These are phyloP conservation scores for Lactifluus volemus DNA, from an alignment of 768 basidiomycete species.

Conservation along the genomic window DNA sequence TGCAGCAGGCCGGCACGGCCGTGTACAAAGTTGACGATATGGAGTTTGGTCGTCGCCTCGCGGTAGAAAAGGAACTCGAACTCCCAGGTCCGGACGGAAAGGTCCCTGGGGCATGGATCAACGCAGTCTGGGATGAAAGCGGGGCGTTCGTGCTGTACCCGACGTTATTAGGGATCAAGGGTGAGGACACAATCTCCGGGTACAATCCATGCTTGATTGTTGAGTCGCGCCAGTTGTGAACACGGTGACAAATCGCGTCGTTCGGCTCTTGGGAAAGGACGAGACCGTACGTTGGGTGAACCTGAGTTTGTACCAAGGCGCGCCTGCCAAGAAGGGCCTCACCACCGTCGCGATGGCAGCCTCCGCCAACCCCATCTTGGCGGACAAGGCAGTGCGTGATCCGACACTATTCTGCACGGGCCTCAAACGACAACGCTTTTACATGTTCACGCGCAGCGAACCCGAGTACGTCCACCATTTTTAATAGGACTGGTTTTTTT, in stretches of 20 bases:
- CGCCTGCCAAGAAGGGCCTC: conserved; percentile 77
- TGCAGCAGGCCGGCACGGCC: conserved; percentile 97
- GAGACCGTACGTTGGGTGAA: conserved; percentile 89
- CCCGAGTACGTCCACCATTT: conserved; percentile 52
- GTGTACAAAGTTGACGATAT: conserved; percentile 93
- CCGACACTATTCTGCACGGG: conserved; percentile 91
- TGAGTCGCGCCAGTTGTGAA: conserved; percentile 65
- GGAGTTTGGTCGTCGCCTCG: conserved; percentile 98
- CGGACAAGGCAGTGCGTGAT: conserved; percentile 75
- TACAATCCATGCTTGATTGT: not conserved
- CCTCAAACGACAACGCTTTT: conserved; percentile 88
- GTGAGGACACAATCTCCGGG: conserved; percentile 31
- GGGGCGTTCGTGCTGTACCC: conserved; percentile 93
- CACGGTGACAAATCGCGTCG: conserved; percentile 87
- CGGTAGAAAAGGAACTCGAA: conserved; percentile 87
- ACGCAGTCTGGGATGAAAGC: conserved; percentile 96
- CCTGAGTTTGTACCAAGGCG: conserved; percentile 85
- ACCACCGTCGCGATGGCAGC: conserved; percentile 92
- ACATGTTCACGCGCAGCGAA: conserved; percentile 84
- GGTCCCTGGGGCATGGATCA: conserved; percentile 71
- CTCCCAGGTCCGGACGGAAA: conserved; percentile 65
- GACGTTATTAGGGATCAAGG: conserved; percentile 90
- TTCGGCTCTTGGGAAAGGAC: conserved; percentile 83
- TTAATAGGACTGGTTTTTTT: too few relatives aligned
- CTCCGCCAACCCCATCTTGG: conserved; percentile 89